phyloP scores from a whole-genome alignment of 495 filamentous ascomycete species.

The Aspergillus carlsbadensis region DNA sequence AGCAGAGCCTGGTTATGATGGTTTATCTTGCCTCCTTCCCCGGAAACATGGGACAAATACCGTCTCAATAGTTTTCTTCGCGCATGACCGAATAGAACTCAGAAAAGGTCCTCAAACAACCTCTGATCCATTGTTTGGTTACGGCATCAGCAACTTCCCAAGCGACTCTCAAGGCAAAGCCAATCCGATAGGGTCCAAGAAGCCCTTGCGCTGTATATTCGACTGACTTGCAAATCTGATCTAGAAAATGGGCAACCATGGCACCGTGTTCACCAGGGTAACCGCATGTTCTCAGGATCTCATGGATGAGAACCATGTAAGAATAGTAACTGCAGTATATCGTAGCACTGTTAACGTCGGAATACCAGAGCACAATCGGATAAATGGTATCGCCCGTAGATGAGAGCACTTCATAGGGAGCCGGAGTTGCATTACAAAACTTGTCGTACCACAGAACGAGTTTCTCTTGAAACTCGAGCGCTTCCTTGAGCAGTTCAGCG shows the following conservation, averaged over 20 bases:
- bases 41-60: neutral
- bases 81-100: constrained; percentile 27
- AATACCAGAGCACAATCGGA: constrained; percentile 27
- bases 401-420: constrained; percentile 24
- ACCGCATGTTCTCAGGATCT: constrained; percentile 24
- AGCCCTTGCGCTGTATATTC: constrained; percentile 30
- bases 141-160: constrained; percentile 29
- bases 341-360: constrained; percentile 24
- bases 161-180: constrained; percentile 31
- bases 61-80: constrained; percentile 21
- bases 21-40: neutral
- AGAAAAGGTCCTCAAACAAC: constrained; percentile 26
- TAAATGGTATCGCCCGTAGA: constrained; percentile 22
- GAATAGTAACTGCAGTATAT: constrained; percentile 34
- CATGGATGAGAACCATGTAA: constrained; percentile 35
- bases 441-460: constrained; percentile 27
- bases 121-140: constrained; percentile 29
- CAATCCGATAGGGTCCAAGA: constrained; percentile 34
- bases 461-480: constrained; percentile 26
- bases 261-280: constrained; percentile 29
- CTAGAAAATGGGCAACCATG: constrained; percentile 29
- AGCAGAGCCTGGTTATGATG: no score
- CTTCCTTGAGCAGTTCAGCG: constrained; percentile 18
- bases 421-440: constrained; percentile 21
- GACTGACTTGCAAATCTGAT: constrained; percentile 38